phyloP scores from a whole-genome alignment of 2,329 filamentous ascomycete genomes.

The Clarireedia paspali region DNA sequence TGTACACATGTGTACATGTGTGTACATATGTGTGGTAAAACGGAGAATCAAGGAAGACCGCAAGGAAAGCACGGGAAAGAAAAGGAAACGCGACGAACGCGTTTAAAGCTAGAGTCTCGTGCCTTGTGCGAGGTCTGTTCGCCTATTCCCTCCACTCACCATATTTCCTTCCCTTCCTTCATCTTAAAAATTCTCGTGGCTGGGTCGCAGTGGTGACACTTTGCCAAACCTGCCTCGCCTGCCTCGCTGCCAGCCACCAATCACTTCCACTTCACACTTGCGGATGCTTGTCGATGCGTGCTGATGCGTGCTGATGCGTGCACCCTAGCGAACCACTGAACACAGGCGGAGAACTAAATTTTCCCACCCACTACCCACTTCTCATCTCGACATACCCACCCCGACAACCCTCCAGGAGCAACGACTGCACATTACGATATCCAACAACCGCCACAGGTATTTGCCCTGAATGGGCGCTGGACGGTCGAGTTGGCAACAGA shows the following conservation, averaged over 20 bases:
- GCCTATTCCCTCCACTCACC: not conserved
- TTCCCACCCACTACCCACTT: constrained; percentile 4
- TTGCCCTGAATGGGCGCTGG: constrained; percentile 8
- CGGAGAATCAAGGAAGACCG: too few species aligned
- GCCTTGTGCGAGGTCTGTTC: not conserved
- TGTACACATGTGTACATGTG: too few species aligned
- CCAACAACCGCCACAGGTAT: not conserved
- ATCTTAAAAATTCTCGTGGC: constrained; percentile 1
- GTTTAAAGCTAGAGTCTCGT: too few species aligned
- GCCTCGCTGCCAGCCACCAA: not conserved
- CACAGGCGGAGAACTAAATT: constrained; percentile 8
- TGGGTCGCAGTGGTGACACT: not conserved
- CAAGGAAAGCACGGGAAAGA: too few species aligned
- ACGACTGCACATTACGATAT: not conserved
- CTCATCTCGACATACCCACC: not conserved
- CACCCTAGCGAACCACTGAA: not conserved
- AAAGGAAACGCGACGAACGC: too few species aligned
- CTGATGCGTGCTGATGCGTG: too few species aligned
- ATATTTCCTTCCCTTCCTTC: not conserved
- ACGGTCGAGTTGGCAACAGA: not conserved
- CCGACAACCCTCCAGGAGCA: not conserved
- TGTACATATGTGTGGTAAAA: too few species aligned
- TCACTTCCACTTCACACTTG: not conserved
- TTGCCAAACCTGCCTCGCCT: not conserved
- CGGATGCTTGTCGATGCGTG: too few species aligned